A percentile compares a stretch with the other conserved stretches of the same genome.
Conservation (phyloP, 2,329 filamentous ascomycete genomes). For the Trichoderma arundinaceum region DNA sequence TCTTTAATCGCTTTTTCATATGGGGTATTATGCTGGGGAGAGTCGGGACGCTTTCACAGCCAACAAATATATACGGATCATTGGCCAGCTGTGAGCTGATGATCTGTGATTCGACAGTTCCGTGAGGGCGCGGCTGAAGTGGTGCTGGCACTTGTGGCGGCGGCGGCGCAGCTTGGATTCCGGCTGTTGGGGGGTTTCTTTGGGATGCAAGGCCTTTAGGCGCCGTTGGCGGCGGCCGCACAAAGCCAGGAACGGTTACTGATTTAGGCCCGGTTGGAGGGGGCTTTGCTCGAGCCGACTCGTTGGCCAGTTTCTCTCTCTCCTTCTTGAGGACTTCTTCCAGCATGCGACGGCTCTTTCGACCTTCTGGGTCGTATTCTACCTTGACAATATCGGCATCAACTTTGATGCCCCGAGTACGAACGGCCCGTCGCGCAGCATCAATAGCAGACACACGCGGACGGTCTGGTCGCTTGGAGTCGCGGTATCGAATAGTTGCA, state of each 20-base stretch:
- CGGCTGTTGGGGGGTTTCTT: constrained; percentile 42
- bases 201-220: constrained; percentile 80
- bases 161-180: constrained; percentile 30
- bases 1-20: constrained; percentile 86
- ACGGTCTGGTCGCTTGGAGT: constrained; percentile 58
- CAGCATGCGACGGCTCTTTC: constrained; percentile 78
- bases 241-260: constrained; percentile 39
- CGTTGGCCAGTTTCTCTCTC: constrained; percentile 62
- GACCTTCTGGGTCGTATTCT: constrained; percentile 86
- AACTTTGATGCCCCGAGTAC: constrained; percentile 77
- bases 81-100: constrained; percentile 73
- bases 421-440: constrained; percentile 80
- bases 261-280: constrained; percentile 49
- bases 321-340: constrained; percentile 74
- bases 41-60: constrained; percentile 85
- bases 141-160: constrained; percentile 35
- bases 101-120: constrained; percentile 67
- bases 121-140: constrained; percentile 42
- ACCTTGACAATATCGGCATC: constrained; percentile 79
- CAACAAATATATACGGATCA: constrained; percentile 88
- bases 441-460: constrained; percentile 70
- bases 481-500: constrained; percentile 87
- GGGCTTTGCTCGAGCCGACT: constrained; percentile 41
- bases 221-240: constrained; percentile 74
- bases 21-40: constrained; percentile 85